Conservation (phyloP, 78 protist species). For the Chrysochromulina parva region DNA sequence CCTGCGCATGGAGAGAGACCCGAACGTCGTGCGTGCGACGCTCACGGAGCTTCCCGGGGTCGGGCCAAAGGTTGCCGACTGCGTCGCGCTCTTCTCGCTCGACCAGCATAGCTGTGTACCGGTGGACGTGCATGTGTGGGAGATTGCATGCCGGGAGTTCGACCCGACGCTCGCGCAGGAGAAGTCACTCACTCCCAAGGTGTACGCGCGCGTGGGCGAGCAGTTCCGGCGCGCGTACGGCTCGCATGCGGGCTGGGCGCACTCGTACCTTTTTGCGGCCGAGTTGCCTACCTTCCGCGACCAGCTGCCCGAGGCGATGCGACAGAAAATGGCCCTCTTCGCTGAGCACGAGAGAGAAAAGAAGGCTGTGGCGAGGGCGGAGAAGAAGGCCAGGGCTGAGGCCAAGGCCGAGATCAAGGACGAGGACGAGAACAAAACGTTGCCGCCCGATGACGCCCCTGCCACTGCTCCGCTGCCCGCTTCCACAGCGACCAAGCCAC, state of each 20-base stretch:
- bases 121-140: conserved; percentile 80
- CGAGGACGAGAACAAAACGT: no score
- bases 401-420: no score
- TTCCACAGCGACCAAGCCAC: no score
- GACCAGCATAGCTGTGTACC: conserved; percentile 43
- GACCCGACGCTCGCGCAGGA: conserved; percentile 35
- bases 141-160: conserved; percentile 58
- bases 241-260: conserved; percentile 70
- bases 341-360: no score
- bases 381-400: no score
- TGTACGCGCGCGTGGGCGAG: conserved; percentile 45
- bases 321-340: no score
- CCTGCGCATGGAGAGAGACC: not conserved
- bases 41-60: conserved; percentile 29
- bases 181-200: conserved; percentile 46
- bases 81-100: conserved; percentile 79
- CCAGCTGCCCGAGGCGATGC: not conserved
- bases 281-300: conserved; percentile 36
- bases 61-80: conserved; percentile 86
- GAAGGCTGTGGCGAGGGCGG: no score
- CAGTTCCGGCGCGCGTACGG: conserved; percentile 44
- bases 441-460: no score
- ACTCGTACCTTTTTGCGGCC: conserved; percentile 46
- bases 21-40: conserved; percentile 11
- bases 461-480: no score